Percentiles rank a stretch among this genome's conserved stretches.
Conservation (phyloP, 257 asterid genomes). For the Nicotiana noctiflora region DNA sequence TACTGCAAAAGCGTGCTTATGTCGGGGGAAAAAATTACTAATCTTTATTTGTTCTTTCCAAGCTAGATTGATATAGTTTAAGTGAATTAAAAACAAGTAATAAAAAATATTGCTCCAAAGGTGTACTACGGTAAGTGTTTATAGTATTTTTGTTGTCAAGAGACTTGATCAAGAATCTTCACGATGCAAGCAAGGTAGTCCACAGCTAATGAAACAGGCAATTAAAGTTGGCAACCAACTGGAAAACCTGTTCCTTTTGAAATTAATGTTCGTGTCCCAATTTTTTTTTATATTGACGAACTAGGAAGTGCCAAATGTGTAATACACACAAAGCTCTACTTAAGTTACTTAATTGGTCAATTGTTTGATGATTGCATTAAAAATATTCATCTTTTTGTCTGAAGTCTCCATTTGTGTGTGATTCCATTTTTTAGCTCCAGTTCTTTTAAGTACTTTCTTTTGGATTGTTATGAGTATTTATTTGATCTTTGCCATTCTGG, state of each 20-base stretch:
- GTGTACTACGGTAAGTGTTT: background rate
- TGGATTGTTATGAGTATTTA: background rate
- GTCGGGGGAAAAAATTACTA: background rate
- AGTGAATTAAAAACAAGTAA: background rate
- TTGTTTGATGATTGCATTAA: background rate
- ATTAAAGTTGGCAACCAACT: too few relatives aligned
- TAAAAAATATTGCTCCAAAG: background rate
- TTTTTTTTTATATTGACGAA: background rate
- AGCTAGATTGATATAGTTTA: background rate
- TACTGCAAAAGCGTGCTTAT: background rate
- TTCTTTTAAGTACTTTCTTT: background rate
- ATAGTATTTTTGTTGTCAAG: background rate
- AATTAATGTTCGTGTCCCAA: background rate
- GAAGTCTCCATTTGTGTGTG: background rate
- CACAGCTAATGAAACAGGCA: background rate
- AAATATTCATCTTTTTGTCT: too few relatives aligned
- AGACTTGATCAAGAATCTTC: background rate
- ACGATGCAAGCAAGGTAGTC: background rate
- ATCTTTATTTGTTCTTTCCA: background rate
- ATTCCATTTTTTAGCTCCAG: background rate
- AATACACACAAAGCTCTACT: background rate
- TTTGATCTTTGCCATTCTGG: background rate
- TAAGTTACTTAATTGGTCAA: background rate
- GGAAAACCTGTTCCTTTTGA: background rate
- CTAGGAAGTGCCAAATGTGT: background rate